Percentiles rank a stretch among this genome's conserved stretches.
Evolutionary conservation across 2,329 filamentous ascomycete species (phyloP).

Genomic region (Aspergillus ustus): DNA sequence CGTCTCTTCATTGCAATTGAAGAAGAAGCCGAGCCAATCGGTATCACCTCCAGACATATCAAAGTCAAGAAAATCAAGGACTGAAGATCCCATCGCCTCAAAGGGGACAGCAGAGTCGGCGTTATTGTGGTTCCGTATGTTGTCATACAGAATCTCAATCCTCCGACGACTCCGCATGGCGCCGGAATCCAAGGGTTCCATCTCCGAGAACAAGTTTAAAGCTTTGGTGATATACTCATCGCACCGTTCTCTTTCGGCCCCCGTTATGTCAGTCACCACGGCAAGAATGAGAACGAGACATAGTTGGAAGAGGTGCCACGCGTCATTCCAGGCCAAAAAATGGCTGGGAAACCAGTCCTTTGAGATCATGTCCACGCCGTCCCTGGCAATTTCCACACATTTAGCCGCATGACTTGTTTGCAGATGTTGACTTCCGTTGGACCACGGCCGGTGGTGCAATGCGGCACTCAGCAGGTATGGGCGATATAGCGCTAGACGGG

Average conservation of each 20-base stretch:
- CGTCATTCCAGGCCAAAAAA: background rate
- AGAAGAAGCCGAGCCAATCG: background rate
- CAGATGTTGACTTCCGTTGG: background rate
- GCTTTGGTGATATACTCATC: background rate
- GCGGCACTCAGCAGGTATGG: background rate
- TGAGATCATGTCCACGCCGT: background rate
- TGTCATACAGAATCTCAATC: background rate
- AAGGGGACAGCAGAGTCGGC: background rate
- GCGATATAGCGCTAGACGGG: slow-evolving; percentile 1
- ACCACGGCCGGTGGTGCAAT: background rate
- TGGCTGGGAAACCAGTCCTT: background rate
- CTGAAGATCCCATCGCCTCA: background rate
- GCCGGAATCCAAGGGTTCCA: background rate
- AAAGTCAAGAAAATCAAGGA: background rate
- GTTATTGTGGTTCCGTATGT: background rate
- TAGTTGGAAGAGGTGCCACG: background rate
- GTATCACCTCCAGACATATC: background rate
- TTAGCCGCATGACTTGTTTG: background rate
- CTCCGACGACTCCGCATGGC: background rate
- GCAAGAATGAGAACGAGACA: background rate
- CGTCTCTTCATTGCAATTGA: background rate
- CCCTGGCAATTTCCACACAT: background rate
- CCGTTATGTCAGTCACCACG: background rate
- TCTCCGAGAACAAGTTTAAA: background rate
- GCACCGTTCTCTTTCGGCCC: background rate